phyloP scores from a whole-genome alignment of 2,329 filamentous ascomycete species.

The Epichloe uncinata region DNA sequence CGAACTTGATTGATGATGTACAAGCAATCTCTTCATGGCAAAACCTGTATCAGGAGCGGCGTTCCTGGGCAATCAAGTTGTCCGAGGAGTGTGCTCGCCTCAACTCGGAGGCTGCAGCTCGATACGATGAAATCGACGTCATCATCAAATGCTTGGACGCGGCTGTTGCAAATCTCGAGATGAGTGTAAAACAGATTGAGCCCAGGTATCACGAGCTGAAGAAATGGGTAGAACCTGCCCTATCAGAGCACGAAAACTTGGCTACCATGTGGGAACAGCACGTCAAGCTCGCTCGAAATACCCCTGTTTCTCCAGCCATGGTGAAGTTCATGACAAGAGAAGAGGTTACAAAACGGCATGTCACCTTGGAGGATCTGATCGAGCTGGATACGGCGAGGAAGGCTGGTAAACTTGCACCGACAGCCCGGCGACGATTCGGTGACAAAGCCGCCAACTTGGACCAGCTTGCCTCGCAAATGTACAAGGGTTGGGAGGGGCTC shows the following conservation, averaged over 20 bases:
- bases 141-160: constrained; percentile 72
- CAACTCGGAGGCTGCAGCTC: constrained; percentile 46
- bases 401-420: constrained; percentile 52
- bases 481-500: constrained; percentile 45
- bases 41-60: constrained; percentile 66
- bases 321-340: constrained; percentile 47
- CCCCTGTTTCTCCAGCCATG: constrained; percentile 54
- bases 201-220: constrained; percentile 58
- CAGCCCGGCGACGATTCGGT: constrained; percentile 45
- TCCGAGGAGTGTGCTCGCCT: constrained; percentile 56
- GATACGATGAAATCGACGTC: constrained; percentile 60
- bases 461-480: constrained; percentile 44
- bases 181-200: constrained; percentile 58
- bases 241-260: constrained; percentile 53
- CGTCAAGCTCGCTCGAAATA: constrained; percentile 47
- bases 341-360: constrained; percentile 31
- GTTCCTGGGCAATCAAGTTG: constrained; percentile 63
- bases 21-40: constrained; percentile 81
- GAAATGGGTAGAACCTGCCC: constrained; percentile 54
- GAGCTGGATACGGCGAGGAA: constrained; percentile 59
- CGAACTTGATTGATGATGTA: constrained; percentile 71
- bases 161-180: constrained; percentile 72
- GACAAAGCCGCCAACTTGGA: constrained; percentile 48
- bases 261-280: constrained; percentile 55
- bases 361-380: constrained; percentile 62